Percentiles rank a stretch among this genome's conserved stretches.
Evolutionary conservation across 164 flowering plant species (phyloP).

Genomic region (Warburgia ugandensis): DNA sequence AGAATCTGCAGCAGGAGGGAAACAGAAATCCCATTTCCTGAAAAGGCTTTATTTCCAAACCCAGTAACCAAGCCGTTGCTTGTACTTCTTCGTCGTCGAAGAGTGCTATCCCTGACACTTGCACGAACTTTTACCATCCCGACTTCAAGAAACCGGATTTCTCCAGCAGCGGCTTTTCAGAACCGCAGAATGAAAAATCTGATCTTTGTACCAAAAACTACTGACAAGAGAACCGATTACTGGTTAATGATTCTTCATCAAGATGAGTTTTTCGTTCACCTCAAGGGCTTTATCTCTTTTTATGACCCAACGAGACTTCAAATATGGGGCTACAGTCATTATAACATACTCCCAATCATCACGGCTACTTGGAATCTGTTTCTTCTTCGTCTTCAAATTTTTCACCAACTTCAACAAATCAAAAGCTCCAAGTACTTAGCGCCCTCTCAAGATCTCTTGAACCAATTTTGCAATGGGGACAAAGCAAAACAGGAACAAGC

Average conservation of each 20-base stretch:
- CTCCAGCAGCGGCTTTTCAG: constrained; percentile 10
- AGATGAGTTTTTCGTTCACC: constrained; percentile 52
- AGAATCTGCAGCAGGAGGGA: constrained; percentile 5
- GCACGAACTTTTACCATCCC: constrained; percentile 17
- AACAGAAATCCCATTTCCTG: constrained; percentile 20
- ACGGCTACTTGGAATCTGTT: too few species aligned
- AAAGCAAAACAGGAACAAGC: constrained; percentile 16
- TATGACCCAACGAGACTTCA: constrained; percentile 44
- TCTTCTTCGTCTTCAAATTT: constrained; percentile 10
- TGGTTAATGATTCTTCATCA: constrained; percentile 24
- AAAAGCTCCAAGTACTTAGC: constrained; percentile 64
- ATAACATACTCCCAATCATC: too few species aligned
- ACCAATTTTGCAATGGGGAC: constrained; percentile 71
- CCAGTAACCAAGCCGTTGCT: constrained; percentile 1
- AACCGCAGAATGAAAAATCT: constrained; percentile 25
- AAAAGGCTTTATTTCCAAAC: constrained; percentile 28
- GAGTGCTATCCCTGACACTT: constrained; percentile 4
- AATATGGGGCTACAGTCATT: constrained; percentile 54
- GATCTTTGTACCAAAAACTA: constrained; percentile 20
- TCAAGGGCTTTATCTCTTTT: constrained; percentile 75
- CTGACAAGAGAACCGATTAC: constrained; percentile 16
- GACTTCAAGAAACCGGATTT: constrained; percentile 10
- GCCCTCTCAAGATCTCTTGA: constrained; percentile 74
- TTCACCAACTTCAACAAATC: constrained; percentile 23
- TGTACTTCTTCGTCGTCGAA: constrained; percentile 29